Evolutionary conservation across 2,329 filamentous ascomycete species (phyloP).

Genomic region (Didymella exigua): DNA sequence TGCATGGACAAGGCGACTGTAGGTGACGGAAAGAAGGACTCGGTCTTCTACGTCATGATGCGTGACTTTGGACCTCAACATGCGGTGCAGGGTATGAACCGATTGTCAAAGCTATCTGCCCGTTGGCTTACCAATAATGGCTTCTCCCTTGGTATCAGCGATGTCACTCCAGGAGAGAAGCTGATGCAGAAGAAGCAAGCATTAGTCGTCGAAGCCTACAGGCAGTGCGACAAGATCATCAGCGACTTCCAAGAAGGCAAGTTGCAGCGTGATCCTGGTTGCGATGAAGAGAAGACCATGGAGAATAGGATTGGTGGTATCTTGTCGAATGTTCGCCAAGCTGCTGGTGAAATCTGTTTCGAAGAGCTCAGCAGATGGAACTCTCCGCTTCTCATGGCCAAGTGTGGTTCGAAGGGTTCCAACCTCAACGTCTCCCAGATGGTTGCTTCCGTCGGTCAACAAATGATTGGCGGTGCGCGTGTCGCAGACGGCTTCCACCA

Average conservation of each 20-base stretch:
- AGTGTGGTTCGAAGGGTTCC: constrained; percentile 94
- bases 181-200: constrained; percentile 75
- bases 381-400: constrained; percentile 93
- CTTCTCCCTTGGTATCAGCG: constrained; percentile 94
- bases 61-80: constrained; percentile 91
- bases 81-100: constrained; percentile 90
- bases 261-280: constrained; percentile 84
- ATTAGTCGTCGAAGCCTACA: constrained; percentile 79
- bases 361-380: constrained; percentile 89
- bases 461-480: constrained; percentile 93
- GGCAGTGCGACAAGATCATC: constrained; percentile 82
- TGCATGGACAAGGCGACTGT: constrained; percentile 98
- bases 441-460: constrained; percentile 95
- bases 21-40: constrained; percentile 97
- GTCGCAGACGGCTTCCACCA: constrained; percentile 97
- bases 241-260: constrained; percentile 78
- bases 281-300: constrained; percentile 88
- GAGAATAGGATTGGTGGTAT: constrained; percentile 91
- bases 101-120: constrained; percentile 87
- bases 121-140: constrained; percentile 87
- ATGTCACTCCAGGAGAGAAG: constrained; percentile 81
- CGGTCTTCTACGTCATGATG: constrained; percentile 94
- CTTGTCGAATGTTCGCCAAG: constrained; percentile 87
- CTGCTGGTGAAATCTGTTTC: constrained; percentile 90
- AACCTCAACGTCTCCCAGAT: constrained; percentile 99